These are phyloP conservation scores for Yamadazyma akitaensis DNA, from an alignment of 805 yeast species.

Conservation along the genomic window DNA sequence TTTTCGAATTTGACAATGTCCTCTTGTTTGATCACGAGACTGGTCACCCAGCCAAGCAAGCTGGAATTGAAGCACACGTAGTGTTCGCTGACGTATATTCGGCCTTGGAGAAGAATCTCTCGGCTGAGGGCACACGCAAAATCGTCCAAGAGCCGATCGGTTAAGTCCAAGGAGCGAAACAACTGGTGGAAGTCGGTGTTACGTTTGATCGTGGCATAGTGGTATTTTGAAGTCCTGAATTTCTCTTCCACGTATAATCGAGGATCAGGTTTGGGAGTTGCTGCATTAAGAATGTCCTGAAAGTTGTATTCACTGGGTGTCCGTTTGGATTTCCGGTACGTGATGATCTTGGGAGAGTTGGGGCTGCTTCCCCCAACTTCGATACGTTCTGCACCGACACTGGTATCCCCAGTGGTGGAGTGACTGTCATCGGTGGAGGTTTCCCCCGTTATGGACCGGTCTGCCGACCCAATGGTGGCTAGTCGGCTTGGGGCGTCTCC, in stretches of 20 bases:
- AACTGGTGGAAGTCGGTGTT: constrained; percentile 73
- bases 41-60: constrained; percentile 88
- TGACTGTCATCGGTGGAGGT: too few relatives aligned
- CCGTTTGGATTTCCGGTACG: constrained; percentile 35
- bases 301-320: constrained; percentile 30
- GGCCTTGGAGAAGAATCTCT: constrained; percentile 85
- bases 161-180: constrained; percentile 63
- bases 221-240: constrained; percentile 54
- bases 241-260: constrained; percentile 56
- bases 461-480: constrained; percentile 1
- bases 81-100: constrained; percentile 74
- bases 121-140: constrained; percentile 86
- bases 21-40: constrained; percentile 62
- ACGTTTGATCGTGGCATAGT: constrained; percentile 62
- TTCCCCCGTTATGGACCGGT: too few relatives aligned
- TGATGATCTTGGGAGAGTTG: constrained; percentile 35
- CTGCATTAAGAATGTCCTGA: constrained; percentile 13
- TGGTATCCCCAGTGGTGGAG: neutral
- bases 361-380: neutral
- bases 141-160: constrained; percentile 78
- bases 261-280: constrained; percentile 27
- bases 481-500: constrained; percentile 17
- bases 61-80: constrained; percentile 84
- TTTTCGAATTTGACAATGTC: constrained; percentile 77
- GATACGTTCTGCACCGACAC: neutral